Conservation (phyloP, 305 asterid genomes). For the Solanum hybrid region DNA sequence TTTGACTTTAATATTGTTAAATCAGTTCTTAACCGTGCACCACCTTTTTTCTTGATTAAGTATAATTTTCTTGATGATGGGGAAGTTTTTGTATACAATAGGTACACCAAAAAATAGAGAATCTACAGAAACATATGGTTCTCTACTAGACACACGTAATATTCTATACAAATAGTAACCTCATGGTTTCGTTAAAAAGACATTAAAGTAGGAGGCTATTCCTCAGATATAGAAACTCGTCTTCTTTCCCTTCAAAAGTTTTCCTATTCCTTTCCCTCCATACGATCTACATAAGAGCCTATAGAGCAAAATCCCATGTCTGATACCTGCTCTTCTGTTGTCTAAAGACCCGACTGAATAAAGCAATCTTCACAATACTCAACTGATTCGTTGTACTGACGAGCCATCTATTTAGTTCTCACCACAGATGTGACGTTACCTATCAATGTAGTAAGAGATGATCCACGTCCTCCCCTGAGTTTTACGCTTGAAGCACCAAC, state of each 20-base stretch:
- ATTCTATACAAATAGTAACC: neutral
- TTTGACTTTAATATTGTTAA: neutral
- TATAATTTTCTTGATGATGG: neutral
- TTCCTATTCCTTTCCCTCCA: neutral
- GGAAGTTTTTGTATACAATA: neutral
- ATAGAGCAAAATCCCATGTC: neutral
- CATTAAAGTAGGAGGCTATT: neutral
- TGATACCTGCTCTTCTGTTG: neutral
- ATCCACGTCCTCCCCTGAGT: neutral
- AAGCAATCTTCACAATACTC: neutral
- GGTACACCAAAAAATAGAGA: neutral
- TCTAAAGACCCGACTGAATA: neutral
- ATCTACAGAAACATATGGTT: neutral
- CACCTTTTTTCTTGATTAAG: neutral
- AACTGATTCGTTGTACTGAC: neutral
- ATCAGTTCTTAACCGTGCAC: neutral
- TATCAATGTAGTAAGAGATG: neutral
- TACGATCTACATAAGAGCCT: neutral
- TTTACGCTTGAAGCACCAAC: neutral
- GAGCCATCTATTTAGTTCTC: neutral
- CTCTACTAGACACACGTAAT: neutral
- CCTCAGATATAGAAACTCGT: neutral
- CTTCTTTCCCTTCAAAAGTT: neutral
- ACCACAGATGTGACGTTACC: neutral
- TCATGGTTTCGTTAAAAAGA: neutral